These are phyloP conservation scores for Dicorynia guianensis DNA, from an alignment of 306 rosid species.

Conservation along the genomic window DNA sequence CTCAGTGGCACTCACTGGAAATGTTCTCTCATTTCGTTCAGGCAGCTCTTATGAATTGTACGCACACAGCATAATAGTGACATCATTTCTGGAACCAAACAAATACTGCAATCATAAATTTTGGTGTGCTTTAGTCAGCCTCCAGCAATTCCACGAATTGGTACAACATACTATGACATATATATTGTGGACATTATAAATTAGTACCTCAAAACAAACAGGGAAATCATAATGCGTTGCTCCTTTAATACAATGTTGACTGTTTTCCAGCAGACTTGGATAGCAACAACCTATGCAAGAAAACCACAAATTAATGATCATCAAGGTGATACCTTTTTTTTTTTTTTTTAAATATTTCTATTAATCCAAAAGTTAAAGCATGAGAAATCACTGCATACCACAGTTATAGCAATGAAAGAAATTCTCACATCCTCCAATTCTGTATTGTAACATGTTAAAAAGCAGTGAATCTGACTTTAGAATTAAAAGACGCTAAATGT, in stretches of 20 bases:
- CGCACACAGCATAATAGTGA: conserved; percentile 86
- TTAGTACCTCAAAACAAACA: conserved; percentile 84
- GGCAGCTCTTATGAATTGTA: conserved; percentile 75
- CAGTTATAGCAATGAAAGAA: conserved; percentile 88
- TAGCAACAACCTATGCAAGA: conserved; percentile 75
- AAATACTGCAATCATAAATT: conserved; percentile 66
- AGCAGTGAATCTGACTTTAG: conserved; percentile 20
- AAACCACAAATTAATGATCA: conserved; percentile 7
- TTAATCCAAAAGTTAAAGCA: not conserved
- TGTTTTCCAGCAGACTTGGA: conserved; percentile 61
- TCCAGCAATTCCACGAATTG: conserved; percentile 9
- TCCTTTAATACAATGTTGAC: conserved; percentile 91
- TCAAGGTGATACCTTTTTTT: not conserved
- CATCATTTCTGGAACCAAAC: conserved; percentile 70
- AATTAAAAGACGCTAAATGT: not conserved
- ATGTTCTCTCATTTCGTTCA: conserved; percentile 88
- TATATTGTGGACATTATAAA: not conserved
- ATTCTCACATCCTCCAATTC: conserved; percentile 80
- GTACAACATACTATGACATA: not conserved
- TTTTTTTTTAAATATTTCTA: not conserved
- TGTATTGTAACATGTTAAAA: conserved; percentile 39
- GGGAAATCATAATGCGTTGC: conserved; percentile 97
- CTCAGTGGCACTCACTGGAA: conserved; percentile 61
- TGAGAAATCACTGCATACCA: conserved; percentile 53
- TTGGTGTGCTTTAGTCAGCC: conserved; percentile 21